These are phyloP conservation scores for Trichoderma simmonsii DNA, from an alignment of 2,329 filamentous ascomycete genomes.

Conservation along the genomic window DNA sequence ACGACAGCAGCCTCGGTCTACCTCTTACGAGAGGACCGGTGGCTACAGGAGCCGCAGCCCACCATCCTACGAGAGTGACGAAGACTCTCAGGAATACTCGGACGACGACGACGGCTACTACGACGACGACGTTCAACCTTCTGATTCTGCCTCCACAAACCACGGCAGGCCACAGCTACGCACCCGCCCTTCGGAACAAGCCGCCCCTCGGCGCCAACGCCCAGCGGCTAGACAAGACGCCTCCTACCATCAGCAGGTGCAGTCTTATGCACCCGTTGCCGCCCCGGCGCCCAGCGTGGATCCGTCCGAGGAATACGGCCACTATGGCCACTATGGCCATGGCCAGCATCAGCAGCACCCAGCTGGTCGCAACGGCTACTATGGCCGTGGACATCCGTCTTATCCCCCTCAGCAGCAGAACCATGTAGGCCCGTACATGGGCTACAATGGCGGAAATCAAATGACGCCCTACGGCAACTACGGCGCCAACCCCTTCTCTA, in stretches of 20 bases:
- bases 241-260: slow-evolving; percentile 39
- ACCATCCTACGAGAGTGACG: slow-evolving; percentile 38
- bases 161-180: slow-evolving; percentile 31
- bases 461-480: slow-evolving; percentile 48
- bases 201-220: slow-evolving; percentile 31
- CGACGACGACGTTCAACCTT: slow-evolving; percentile 53
- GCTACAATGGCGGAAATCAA: slow-evolving; percentile 36
- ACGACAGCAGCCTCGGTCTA: slow-evolving; percentile 26
- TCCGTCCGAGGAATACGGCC: slow-evolving; percentile 59
- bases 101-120: slow-evolving; percentile 35
- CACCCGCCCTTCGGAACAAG: slow-evolving; percentile 24
- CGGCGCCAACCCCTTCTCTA: slow-evolving; percentile 43
- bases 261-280: slow-evolving; percentile 41
- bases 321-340: slow-evolving; percentile 38
- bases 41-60: slow-evolving; percentile 28
- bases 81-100: slow-evolving; percentile 33
- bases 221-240: slow-evolving; percentile 31
- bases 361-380: slow-evolving; percentile 29
- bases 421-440: slow-evolving; percentile 45
- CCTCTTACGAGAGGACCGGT: slow-evolving; percentile 18
- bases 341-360: slow-evolving; percentile 23
- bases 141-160: slow-evolving; percentile 55
- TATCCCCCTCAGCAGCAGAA: slow-evolving; percentile 28
- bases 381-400: slow-evolving; percentile 19
- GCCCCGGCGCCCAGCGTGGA: slow-evolving; percentile 61